Conservation (phyloP, 768 basidiomycete species). For the Leucosporidium creatinivorum region DNA sequence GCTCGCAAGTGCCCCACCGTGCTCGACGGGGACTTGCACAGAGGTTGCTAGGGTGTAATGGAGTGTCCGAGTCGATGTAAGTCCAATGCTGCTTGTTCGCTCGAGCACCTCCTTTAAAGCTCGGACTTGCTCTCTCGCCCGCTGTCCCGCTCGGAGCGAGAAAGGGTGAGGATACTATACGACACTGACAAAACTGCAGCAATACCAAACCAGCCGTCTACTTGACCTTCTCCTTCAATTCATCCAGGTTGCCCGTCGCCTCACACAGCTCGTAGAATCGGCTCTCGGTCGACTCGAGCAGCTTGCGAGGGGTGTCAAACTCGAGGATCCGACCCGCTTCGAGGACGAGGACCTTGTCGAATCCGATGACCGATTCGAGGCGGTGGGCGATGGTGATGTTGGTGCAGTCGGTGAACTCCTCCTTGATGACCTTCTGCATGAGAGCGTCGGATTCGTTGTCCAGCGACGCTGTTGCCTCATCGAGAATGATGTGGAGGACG, state of each 20-base stretch:
- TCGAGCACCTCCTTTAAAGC: no score
- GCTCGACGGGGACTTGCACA: no score
- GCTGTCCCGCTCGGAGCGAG: no score
- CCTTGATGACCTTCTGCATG: slow-evolving; percentile 82
- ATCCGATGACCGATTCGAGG: slow-evolving; percentile 33
- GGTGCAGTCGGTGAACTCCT: slow-evolving; percentile 69
- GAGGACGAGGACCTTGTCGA: slow-evolving; percentile 32
- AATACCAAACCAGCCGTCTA: background rate
- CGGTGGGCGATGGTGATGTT: slow-evolving; percentile 3
- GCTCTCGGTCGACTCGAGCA: slow-evolving; percentile 27
- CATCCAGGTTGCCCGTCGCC: slow-evolving; percentile 17
- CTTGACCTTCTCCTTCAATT: slow-evolving; percentile 16
- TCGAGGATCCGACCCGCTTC: slow-evolving; percentile 30
- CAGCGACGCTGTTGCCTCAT: slow-evolving; percentile 43
- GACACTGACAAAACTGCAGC: no score
- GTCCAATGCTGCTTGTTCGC: no score
- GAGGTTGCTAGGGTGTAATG: no score
- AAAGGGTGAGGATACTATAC: no score
- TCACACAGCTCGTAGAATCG: slow-evolving; percentile 30
- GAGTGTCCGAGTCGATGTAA: no score
- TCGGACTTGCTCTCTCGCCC: no score
- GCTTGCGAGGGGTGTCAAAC: slow-evolving; percentile 31
- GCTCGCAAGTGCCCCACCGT: no score
- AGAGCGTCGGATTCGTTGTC: slow-evolving; percentile 70
- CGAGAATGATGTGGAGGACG: slow-evolving; percentile 55